phyloP scores from a whole-genome alignment of 352 stramenopile species.

The Phytophthora vignae region DNA sequence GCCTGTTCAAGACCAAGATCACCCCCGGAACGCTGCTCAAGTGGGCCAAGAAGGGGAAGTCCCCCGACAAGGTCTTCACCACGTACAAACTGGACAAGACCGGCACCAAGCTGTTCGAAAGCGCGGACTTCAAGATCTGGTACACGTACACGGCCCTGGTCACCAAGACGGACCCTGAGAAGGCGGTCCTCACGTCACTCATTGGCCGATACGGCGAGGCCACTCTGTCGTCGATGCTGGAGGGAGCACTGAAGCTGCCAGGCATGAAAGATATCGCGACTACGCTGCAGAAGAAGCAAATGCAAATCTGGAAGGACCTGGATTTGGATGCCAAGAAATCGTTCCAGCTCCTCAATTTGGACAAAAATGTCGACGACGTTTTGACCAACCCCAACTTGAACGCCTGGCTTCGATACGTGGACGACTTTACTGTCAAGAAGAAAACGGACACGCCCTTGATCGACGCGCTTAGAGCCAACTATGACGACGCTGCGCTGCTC shows the following conservation, averaged over 20 bases:
- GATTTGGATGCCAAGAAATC: background rate
- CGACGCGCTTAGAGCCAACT: background rate
- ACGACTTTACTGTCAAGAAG: conserved; percentile 1
- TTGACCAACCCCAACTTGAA: background rate
- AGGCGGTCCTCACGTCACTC: background rate
- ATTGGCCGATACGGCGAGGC: conserved; percentile 1
- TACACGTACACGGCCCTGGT: conserved; percentile 1
- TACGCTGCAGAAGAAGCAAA: background rate
- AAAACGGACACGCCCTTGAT: background rate
- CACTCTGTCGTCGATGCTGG: conserved; percentile 6
- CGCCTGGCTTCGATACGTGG: conserved; percentile 3
- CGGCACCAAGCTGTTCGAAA: conserved; percentile 6
- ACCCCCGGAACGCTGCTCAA: background rate
- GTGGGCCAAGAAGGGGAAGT: conserved; percentile 3
- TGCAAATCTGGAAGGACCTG: background rate
- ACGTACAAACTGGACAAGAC: conserved; percentile 14
- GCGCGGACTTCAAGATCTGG: conserved; percentile 14
- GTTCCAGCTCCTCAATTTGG: background rate
- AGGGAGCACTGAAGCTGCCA: background rate
- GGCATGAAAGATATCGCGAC: background rate
- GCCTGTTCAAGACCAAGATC: conserved; percentile 12
- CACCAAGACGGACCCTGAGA: conserved; percentile 5
- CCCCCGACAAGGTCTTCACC: conserved; percentile 1
- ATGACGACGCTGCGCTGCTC: conserved; percentile 3
- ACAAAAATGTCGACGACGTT: background rate